These are phyloP conservation scores for Mrakia gelida DNA, from an alignment of 768 basidiomycete genomes.

Conservation along the genomic window DNA sequence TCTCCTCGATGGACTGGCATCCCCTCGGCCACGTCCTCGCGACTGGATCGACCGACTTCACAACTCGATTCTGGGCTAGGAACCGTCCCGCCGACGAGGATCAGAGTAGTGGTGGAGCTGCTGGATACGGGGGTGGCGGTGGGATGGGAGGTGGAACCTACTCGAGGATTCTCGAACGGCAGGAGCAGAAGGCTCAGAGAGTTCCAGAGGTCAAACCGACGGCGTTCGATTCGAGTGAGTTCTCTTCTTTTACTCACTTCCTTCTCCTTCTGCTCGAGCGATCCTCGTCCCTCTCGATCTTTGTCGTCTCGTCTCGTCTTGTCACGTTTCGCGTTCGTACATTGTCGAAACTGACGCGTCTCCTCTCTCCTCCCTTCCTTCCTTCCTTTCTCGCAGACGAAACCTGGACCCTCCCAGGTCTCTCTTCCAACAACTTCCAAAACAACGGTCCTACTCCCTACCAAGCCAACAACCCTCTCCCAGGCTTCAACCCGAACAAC, in stretches of 20 bases:
- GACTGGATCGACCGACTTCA: constrained; percentile 94
- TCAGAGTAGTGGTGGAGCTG: constrained; percentile 26
- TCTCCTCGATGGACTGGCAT: constrained; percentile 93
- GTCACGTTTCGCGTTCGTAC: background rate
- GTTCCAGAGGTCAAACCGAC: constrained; percentile 13
- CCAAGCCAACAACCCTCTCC: constrained; percentile 19
- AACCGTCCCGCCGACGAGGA: constrained; percentile 31
- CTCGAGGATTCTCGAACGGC: constrained; percentile 18
- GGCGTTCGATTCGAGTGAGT: constrained; percentile 9
- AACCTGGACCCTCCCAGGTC: constrained; percentile 8
- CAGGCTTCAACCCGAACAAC: background rate
- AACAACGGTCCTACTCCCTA: background rate
- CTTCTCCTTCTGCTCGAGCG: background rate
- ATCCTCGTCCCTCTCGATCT: background rate
- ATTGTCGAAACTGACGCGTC: background rate
- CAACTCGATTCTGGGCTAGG: constrained; percentile 88
- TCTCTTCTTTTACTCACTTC: background rate
- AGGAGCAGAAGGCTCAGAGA: constrained; percentile 10
- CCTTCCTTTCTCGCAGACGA: background rate
- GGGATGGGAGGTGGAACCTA: constrained; percentile 30
- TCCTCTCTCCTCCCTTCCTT: background rate
- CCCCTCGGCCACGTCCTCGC: constrained; percentile 92
- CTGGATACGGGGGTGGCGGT: constrained; percentile 29
- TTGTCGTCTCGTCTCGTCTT: background rate
- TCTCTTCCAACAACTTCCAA: constrained; percentile 3